phyloP scores from a whole-genome alignment of 1,284 basidiomycete genomes.

The Trichosporon sp. region DNA sequence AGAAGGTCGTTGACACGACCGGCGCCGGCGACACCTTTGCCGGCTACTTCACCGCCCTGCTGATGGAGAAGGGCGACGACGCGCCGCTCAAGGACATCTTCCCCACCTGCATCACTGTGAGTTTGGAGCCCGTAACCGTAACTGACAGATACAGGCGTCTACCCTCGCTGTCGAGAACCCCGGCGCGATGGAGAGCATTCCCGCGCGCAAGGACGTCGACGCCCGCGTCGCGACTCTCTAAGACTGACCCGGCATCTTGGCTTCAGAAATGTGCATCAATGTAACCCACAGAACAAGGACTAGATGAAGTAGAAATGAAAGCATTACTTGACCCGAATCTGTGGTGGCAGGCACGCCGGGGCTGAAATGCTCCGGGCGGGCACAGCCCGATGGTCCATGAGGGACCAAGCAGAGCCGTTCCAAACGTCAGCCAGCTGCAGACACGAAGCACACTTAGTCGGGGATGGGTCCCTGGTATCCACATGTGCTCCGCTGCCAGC shows the following conservation, averaged over 20 bases:
- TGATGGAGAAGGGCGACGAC: constrained; percentile 33
- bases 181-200: constrained; percentile 24
- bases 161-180: constrained; percentile 18
- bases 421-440: too few species aligned
- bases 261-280: neutral
- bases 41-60: constrained; percentile 47
- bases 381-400: too few species aligned
- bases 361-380: neutral
- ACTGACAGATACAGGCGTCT: constrained; percentile 16
- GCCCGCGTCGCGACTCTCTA: constrained; percentile 11
- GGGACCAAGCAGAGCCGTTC: neutral
- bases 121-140: neutral
- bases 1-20: constrained; percentile 41
- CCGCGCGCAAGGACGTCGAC: constrained; percentile 16
- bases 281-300: neutral
- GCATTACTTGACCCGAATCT: neutral
- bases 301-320: neutral
- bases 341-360: neutral
- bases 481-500: neutral
- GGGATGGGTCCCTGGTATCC: neutral
- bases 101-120: constrained; percentile 16
- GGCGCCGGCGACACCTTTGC: constrained; percentile 51
- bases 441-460: neutral
- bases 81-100: constrained; percentile 14
- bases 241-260: neutral